Base-by-base conservation (phyloP, 2,329 filamentous ascomycete species). In the Aschersonia sp. region DNA sequence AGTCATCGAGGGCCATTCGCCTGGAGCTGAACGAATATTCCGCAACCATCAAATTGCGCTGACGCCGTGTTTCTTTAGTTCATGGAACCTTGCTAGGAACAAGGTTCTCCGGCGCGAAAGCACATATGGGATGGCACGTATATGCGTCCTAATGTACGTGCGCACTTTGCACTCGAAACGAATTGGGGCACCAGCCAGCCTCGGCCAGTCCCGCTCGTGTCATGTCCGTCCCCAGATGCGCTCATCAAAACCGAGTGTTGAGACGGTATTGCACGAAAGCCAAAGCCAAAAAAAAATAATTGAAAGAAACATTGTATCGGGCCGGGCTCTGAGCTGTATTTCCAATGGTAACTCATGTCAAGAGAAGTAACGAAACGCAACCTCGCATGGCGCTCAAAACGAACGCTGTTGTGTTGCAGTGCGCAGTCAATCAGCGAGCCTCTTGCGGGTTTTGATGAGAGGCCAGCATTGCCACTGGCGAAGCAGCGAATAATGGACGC, bases 401-500 rank as follows among this genome's bases (percentile, higher is more conserved):
- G 22, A 22, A 22, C 22, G 22, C 22, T 22, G 22, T 22, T 22
- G 22, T 22, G 22, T 22, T 37, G 12, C 35, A 37, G 8, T 37
- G 35, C 35, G 35, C 35, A 37, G 35, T 37, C 35, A 22, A 22
- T 22, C 22, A 22, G 22, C 22, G 22, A 22, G 22, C 22, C 22
- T 22, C 22, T 22, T 22, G 22, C 22, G 2, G 22, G 22, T 22
- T 22, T 22, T 22, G 33, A 30, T 35, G 33, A 42, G 9, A 42
- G 45, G 37, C 45, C 46, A 42, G 39, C 11, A 47, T 47, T 42
- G 45, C 42, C 45, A 46, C 9, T 35, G 12, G 32, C 33, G 5
- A 5, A 45, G 42, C 40, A 31, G 22, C 44, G 40, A 46, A 35
- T 6, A n/a, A 47, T 46, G 35, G 46, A 32, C 55, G 54, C 53